phyloP scores from a whole-genome alignment of 305 asterid genomes.

The Fraxinus albicans region DNA sequence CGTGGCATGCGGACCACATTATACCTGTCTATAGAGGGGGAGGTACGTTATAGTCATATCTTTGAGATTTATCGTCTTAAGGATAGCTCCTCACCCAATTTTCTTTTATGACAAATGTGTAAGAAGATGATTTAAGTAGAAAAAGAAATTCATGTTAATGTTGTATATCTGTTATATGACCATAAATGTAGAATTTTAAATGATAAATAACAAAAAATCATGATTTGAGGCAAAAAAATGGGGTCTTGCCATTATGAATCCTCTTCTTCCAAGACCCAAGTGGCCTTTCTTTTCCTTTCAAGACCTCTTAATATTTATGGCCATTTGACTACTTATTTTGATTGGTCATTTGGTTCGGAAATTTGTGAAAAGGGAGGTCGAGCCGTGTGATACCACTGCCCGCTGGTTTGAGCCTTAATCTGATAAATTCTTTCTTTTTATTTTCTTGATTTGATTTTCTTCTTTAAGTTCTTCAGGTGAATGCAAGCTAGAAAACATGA shows the following conservation, averaged over 20 bases:
- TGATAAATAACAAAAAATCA: neutral
- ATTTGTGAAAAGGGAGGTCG: neutral
- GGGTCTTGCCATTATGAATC: neutral
- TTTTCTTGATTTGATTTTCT: neutral
- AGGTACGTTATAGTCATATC: conserved; percentile 42
- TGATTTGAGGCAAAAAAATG: neutral
- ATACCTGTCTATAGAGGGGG: conserved; percentile 90
- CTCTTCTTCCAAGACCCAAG: neutral
- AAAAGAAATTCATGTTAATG: neutral
- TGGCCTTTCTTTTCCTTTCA: neutral
- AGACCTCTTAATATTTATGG: neutral
- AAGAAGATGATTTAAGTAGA: neutral
- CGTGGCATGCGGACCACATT: conserved; percentile 99
- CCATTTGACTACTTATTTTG: neutral
- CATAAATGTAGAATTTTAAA: neutral
- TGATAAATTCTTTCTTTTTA: conserved; percentile 17
- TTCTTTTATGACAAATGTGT: neutral
- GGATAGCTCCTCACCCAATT: neutral
- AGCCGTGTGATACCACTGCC: neutral
- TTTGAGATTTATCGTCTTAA: conserved; percentile 11
- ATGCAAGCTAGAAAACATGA: conserved; percentile 91
- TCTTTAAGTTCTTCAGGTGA: conserved; percentile 60
- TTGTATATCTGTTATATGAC: neutral
- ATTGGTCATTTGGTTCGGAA: neutral
- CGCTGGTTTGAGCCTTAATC: neutral